These are phyloP conservation scores for Alectoria sarmentosa DNA, from an alignment of 495 filamentous ascomycete species.

Conservation along the genomic window DNA sequence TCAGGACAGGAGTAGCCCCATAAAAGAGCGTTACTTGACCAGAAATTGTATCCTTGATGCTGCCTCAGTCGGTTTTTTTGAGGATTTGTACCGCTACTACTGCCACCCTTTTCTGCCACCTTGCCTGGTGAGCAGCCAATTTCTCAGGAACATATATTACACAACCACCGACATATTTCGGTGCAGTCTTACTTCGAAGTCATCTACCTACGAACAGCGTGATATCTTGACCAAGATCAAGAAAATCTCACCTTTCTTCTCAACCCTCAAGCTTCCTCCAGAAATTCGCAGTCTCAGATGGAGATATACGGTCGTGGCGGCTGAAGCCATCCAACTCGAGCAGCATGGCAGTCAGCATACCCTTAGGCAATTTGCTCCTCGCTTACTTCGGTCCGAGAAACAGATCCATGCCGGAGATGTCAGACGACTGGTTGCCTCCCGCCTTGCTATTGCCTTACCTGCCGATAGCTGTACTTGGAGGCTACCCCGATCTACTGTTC, in stretches of 20 bases:
- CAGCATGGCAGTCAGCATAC: not conserved
- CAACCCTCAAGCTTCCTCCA: not conserved
- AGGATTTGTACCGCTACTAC: not conserved
- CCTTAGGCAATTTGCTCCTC: not conserved
- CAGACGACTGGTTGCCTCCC: not conserved
- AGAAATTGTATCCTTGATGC: not conserved
- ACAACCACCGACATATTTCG: not conserved
- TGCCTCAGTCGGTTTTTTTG: not conserved
- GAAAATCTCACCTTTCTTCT: not conserved
- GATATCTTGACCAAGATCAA: not conserved
- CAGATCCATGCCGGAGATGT: not conserved
- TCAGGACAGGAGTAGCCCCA: not conserved
- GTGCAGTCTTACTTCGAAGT: not conserved
- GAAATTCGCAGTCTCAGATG: not conserved
- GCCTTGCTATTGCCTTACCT: not conserved
- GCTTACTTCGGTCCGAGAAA: not conserved
- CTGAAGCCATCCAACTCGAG: not conserved
- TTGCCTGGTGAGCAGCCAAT: not conserved
- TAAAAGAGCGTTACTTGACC: not conserved
- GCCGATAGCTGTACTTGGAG: not conserved
- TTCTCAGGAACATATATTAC: not conserved
- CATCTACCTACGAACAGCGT: not conserved
- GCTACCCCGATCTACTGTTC: not conserved
- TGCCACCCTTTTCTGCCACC: too few relatives aligned
- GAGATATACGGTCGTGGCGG: not conserved